Base-by-base conservation (phyloP, 805 yeast species). In the Saitoella complicata region DNA sequence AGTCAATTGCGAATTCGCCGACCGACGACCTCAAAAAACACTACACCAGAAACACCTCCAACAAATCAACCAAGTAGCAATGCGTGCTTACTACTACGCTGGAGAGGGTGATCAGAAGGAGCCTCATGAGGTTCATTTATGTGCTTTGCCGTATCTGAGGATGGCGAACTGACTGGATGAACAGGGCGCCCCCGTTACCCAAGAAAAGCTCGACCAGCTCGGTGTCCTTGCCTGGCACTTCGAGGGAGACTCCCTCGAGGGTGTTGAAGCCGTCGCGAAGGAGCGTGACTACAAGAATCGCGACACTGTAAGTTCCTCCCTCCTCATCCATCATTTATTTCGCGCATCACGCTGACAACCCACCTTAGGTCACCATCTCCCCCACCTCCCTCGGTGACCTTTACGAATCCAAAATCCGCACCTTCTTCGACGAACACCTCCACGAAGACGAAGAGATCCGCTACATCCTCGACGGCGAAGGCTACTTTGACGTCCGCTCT, bases 401-500 rank as follows among this genome's bases (percentile, higher is more conserved):
- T 0, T 73, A 81, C 55, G 68, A 74, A 51, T 67, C 65, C 42
- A 84, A 85, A 60, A 68, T 88, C 60, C 9, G n/a, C 9, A 37
- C 30, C 32, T 86, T 87, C 61, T 83, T 76, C 64, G 66, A 71
- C 40, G 95, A 88, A 57, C 98, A 88, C 61, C 68, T 85, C 44
- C 98, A 88, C 59, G 97, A 88, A 59, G 98, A 88, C 59, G 98
- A 88, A 63, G 98, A 88, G 65, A 88, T 88, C 58, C 69, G 98
- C 52, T 88, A 86, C 63, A 75, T 86, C 44, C 57, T 80, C 12
- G 94, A 80, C 31, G 98, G 98, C 7, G 80, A 76, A 45, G 97
- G 98, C 0, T 88, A 72, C 62, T 88, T 88, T 57, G 97, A 88
- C 57, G 84, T 88, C 6, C 71, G 95, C 52, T 79, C 75, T 55